Percentiles rank a stretch among this genome's conserved stretches.
phyloP scores from a whole-genome alignment of 2,329 filamentous ascomycete genomes.

The Colletotrichum shisoi region DNA sequence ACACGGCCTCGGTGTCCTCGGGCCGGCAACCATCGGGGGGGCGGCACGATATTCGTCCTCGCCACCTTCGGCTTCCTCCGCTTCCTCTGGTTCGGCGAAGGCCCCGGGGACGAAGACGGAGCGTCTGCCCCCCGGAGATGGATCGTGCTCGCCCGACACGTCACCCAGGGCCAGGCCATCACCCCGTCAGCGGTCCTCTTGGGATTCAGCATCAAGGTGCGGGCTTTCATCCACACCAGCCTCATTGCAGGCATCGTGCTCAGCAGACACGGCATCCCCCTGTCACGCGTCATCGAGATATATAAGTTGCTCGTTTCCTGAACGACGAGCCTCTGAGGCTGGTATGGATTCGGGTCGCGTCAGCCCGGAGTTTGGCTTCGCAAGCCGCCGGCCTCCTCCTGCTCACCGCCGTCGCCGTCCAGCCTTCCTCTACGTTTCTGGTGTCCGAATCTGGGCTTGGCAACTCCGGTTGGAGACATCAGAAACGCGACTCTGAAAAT shows the following conservation, averaged over 20 bases:
- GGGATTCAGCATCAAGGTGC: conserved; percentile 38
- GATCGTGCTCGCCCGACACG: conserved; percentile 38
- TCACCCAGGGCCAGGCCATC: conserved; percentile 41
- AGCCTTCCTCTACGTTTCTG: conserved; percentile 11
- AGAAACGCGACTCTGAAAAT: not conserved
- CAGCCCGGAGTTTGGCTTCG: not conserved
- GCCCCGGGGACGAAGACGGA: conserved; percentile 28
- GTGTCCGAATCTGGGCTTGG: conserved; percentile 2
- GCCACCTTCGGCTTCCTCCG: conserved; percentile 40
- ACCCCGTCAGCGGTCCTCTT: conserved; percentile 41
- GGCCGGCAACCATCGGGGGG: conserved; percentile 29
- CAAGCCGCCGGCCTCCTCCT: not conserved
- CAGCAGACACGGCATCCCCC: conserved; percentile 41
- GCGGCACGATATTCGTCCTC: conserved; percentile 39
- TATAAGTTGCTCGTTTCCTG: conserved; percentile 41
- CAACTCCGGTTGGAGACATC: not conserved
- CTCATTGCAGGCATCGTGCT: conserved; percentile 41
- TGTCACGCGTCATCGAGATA: conserved; percentile 42
- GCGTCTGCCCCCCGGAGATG: conserved; percentile 38
- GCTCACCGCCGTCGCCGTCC: not conserved
- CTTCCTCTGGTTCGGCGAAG: conserved; percentile 41
- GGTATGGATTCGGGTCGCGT: conserved; percentile 38
- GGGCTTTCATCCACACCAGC: conserved; percentile 42
- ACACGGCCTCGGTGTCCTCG: conserved; percentile 25
- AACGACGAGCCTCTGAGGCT: conserved; percentile 42